These are phyloP conservation scores for Fraxinus angustifolia DNA, from an alignment of 305 asterid genomes.

Conservation along the genomic window DNA sequence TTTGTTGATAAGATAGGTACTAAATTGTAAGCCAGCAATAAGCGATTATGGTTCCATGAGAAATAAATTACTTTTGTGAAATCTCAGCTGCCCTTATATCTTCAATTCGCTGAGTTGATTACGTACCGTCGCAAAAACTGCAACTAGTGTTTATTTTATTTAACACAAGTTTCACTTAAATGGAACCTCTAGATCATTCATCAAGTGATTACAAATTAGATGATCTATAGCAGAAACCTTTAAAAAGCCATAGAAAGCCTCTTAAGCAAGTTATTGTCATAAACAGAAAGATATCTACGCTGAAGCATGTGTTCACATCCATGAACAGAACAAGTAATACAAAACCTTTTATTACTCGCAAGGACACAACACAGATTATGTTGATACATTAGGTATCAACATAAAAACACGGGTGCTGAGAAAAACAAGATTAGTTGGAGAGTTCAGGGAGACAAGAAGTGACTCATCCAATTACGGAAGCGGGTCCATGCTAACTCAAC, in stretches of 20 bases:
- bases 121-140: not conserved
- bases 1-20: not conserved
- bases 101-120: not conserved
- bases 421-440: not conserved
- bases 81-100: not conserved
- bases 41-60: not conserved
- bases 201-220: not conserved
- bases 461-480: conserved; percentile 72
- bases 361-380: not conserved
- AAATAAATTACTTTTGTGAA: not conserved
- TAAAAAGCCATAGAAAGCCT: not conserved
- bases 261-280: not conserved
- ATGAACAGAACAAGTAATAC: not conserved
- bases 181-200: not conserved
- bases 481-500: conserved; percentile 85
- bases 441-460: conserved; percentile 51
- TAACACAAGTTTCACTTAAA: not conserved
- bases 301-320: not conserved
- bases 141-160: not conserved
- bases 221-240: not conserved
- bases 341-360: not conserved
- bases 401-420: not conserved
- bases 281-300: not conserved
- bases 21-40: too few species aligned
- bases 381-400: not conserved